A percentile compares a stretch with the other conserved stretches of the same genome.
Evolutionary conservation across 164 flowering plant species (phyloP).

Genomic region (Vitis labrusca): DNA sequence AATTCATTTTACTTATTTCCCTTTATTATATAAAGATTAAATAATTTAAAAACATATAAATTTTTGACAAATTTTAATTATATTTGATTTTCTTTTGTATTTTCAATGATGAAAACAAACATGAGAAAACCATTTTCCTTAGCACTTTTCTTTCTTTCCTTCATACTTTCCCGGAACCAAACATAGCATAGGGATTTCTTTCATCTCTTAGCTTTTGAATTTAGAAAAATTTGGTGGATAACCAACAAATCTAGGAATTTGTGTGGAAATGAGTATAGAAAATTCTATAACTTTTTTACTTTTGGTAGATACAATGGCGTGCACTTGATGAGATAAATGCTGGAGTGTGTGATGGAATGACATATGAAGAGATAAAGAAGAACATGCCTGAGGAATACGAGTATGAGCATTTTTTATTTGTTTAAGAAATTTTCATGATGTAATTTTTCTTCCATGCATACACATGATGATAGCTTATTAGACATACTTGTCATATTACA

Average conservation of each 20-base stretch:
- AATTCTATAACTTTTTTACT: neutral
- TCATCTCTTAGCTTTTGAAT: neutral
- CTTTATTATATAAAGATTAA: too few relatives aligned
- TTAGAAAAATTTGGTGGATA: neutral
- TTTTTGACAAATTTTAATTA: too few relatives aligned
- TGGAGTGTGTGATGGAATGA: constrained; percentile 99
- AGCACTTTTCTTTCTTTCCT: too few relatives aligned
- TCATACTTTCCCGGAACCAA: too few relatives aligned
- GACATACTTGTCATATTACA: neutral
- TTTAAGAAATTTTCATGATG: too few relatives aligned
- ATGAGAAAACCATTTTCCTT: too few relatives aligned
- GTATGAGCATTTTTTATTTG: constrained; percentile 39
- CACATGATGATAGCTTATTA: too few relatives aligned
- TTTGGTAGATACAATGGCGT: constrained; percentile 94
- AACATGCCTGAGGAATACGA: constrained; percentile 99
- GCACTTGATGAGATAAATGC: constrained; percentile 98
- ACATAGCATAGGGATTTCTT: neutral
- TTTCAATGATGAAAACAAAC: too few relatives aligned
- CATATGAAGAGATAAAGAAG: constrained; percentile 94
- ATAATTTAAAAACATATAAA: too few relatives aligned
- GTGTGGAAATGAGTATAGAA: neutral
- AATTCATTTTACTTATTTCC: too few relatives aligned
- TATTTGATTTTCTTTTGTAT: too few relatives aligned
- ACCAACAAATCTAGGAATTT: neutral
- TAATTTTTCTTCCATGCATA: too few relatives aligned